Conservation (phyloP, 805 yeast genomes). For the Myxozyma neotropica region DNA sequence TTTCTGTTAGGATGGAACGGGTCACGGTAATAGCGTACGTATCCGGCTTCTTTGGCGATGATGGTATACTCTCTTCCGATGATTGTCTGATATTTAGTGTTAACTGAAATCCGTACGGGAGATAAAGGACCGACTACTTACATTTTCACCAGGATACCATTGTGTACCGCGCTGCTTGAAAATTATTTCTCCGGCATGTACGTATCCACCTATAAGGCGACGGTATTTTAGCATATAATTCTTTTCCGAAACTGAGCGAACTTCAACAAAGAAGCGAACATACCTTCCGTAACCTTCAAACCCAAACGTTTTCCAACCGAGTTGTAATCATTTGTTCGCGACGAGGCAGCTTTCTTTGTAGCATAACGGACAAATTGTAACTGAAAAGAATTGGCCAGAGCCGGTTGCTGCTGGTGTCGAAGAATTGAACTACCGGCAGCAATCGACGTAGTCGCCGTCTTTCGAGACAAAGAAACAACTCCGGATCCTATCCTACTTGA, state of each 20-base stretch:
- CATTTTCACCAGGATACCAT: conserved; percentile 92
- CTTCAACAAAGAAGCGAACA: conserved; percentile 36
- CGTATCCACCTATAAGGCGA: conserved; percentile 48
- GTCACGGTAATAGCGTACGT: conserved; percentile 84
- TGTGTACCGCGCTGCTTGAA: conserved; percentile 95
- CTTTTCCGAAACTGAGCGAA: not conserved
- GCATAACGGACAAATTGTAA: conserved; percentile 68
- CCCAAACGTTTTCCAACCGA: conserved; percentile 95
- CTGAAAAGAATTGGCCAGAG: conserved; percentile 1
- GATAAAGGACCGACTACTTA: conserved; percentile 33
- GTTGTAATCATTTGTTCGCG: conserved; percentile 90
- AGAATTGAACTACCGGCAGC: not conserved
- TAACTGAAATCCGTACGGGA: not conserved
- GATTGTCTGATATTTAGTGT: conserved; percentile 33
- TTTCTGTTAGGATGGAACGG: conserved; percentile 95
- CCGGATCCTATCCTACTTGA: conserved; percentile 3
- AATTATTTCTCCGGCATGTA: conserved; percentile 80
- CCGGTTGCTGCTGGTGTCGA: not conserved
- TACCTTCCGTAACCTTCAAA: conserved; percentile 81
- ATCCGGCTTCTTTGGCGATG: conserved; percentile 90
- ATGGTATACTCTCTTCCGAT: conserved; percentile 95
- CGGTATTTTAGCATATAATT: conserved; percentile 28
- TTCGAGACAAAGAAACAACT: not conserved
- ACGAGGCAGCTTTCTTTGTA: conserved; percentile 91
- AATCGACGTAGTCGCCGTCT: not conserved